Evolutionary conservation across 768 basidiomycete species (phyloP).

Genomic region (Rhodotorula babjevae): DNA sequence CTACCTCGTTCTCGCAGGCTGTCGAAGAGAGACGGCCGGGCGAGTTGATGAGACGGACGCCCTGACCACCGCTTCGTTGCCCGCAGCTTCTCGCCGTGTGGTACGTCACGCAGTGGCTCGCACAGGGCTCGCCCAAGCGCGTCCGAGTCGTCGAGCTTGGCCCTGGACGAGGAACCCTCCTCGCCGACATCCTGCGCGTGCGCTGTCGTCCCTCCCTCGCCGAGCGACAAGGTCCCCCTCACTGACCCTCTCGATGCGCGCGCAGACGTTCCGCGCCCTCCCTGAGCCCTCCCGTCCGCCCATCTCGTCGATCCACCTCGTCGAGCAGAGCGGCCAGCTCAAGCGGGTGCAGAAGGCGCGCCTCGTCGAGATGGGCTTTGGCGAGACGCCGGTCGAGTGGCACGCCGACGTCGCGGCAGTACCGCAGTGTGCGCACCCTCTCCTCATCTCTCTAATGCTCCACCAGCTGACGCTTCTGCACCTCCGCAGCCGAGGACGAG

Average conservation of each 20-base stretch:
- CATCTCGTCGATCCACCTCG: conserved; percentile 39
- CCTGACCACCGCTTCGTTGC: not conserved
- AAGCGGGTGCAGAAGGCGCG: conserved; percentile 32
- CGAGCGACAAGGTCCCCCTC: conserved; percentile 22
- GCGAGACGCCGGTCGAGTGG: conserved; percentile 57
- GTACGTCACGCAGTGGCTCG: conserved; percentile 71
- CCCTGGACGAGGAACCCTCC: conserved; percentile 85
- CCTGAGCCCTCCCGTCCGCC: conserved; percentile 19
- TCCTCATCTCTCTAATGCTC: not conserved
- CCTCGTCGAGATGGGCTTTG: conserved; percentile 20
- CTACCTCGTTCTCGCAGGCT: not conserved
- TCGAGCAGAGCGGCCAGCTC: conserved; percentile 38
- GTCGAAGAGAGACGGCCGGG: too few relatives aligned
- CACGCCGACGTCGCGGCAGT: conserved; percentile 64
- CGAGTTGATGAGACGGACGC: not conserved
- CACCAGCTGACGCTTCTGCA: not conserved
- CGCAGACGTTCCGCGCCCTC: conserved; percentile 51
- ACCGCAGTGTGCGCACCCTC: conserved; percentile 12
- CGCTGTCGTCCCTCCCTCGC: conserved; percentile 42
- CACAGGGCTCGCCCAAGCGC: conserved; percentile 52
- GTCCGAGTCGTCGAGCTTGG: conserved; percentile 84
- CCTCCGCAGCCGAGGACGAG: conserved; percentile 45
- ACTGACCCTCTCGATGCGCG: conserved; percentile 42
- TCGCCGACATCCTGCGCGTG: conserved; percentile 82
- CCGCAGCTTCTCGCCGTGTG: conserved; percentile 77